phyloP scores from a whole-genome alignment of 164 flowering plant genomes.

The Chimonanthus praecox region DNA sequence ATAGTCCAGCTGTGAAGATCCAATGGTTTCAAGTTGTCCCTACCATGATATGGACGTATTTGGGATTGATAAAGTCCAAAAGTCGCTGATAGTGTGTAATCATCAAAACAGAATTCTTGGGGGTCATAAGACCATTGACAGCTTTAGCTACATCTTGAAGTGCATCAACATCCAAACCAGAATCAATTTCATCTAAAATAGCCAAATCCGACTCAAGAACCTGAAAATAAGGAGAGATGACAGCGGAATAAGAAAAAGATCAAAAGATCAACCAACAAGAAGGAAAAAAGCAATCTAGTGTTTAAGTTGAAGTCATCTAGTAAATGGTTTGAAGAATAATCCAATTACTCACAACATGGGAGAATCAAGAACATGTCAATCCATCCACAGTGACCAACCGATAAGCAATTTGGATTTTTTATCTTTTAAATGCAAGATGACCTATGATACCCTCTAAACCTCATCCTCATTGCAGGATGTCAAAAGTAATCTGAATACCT shows the following conservation, averaged over 20 bases:
- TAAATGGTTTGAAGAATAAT: too few relatives aligned
- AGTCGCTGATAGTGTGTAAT: conserved; percentile 93
- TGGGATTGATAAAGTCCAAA: conserved; percentile 70
- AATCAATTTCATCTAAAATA: conserved; percentile 93
- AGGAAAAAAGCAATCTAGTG: too few relatives aligned
- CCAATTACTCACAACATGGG: too few relatives aligned
- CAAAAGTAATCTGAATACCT: too few relatives aligned
- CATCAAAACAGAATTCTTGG: conserved; percentile 75
- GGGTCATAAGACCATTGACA: conserved; percentile 69
- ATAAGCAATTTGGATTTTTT: too few relatives aligned
- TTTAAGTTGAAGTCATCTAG: too few relatives aligned
- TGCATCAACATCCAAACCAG: conserved; percentile 98
- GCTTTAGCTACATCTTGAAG: conserved; percentile 88
- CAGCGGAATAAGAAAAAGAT: background rate
- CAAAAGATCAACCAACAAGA: background rate
- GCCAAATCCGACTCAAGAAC: conserved; percentile 94
- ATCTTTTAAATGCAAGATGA: too few relatives aligned
- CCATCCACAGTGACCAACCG: too few relatives aligned
- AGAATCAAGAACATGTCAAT: too few relatives aligned
- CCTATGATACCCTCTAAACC: too few relatives aligned
- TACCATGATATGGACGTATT: conserved; percentile 84
- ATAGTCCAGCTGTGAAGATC: background rate
- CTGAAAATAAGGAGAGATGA: conserved; percentile 26
- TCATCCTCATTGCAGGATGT: too few relatives aligned
- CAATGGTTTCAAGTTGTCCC: conserved; percentile 13